phyloP scores from a whole-genome alignment of 2,329 filamentous ascomycete genomes.

The Monilinia polystroma region DNA sequence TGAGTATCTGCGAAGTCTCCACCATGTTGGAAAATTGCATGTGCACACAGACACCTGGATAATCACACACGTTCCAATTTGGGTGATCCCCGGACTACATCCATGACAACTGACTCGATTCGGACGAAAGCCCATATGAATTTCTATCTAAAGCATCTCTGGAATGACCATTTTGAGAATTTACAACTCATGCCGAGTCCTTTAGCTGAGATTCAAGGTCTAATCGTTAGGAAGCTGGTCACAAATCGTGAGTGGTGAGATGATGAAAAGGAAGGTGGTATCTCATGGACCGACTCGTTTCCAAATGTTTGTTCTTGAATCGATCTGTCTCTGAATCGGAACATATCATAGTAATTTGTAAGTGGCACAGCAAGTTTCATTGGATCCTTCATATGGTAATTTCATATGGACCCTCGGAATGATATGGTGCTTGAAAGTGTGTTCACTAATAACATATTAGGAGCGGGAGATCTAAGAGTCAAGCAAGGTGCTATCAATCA shows the following conservation, averaged over 20 bases:
- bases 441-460: background rate
- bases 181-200: conserved; percentile 9
- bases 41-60: conserved; percentile 17
- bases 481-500: background rate
- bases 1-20: background rate
- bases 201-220: background rate
- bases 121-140: background rate
- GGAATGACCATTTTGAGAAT: conserved; percentile 1
- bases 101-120: conserved; percentile 11
- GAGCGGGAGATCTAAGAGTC: background rate
- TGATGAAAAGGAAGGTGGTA: conserved; percentile 19
- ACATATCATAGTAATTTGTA: background rate
- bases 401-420: background rate
- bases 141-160: conserved; percentile 4
- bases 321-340: background rate
- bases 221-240: background rate
- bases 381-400: background rate
- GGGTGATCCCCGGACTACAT: conserved; percentile 9
- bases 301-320: background rate
- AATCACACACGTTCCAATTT: conserved; percentile 10
- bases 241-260: conserved; percentile 4
- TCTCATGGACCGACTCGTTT: background rate
- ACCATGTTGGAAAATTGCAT: background rate
- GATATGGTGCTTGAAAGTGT: background rate
- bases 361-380: conserved; percentile 7